These are phyloP conservation scores for Excoecaria cochinchinensis DNA, from an alignment of 345 rosid genomes.

Conservation along the genomic window DNA sequence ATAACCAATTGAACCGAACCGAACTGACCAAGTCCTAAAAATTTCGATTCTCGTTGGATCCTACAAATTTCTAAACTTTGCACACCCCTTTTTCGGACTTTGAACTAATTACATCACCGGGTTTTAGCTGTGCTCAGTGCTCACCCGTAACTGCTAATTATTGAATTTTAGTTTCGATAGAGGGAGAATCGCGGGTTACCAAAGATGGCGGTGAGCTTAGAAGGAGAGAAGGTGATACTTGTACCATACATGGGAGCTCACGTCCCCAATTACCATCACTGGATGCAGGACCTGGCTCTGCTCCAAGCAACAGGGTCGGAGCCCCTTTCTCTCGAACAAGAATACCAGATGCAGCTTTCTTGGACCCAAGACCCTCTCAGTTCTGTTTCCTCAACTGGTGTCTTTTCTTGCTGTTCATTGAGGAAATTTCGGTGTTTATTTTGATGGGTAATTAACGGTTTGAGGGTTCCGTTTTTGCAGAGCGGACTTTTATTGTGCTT, in stretches of 20 bases:
- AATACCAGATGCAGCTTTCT: constrained; percentile 77
- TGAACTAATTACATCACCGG: no score
- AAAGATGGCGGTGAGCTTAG: constrained; percentile 57
- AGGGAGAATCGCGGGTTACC: no score
- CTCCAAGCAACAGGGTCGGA: constrained; percentile 90
- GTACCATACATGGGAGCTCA: constrained; percentile 83
- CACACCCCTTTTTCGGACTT: no score
- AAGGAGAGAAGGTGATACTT: constrained; percentile 69
- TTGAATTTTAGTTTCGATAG: no score
- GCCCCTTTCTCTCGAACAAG: constrained; percentile 78
- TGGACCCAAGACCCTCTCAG: constrained; percentile 94
- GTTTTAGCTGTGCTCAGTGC: no score
- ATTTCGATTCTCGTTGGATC: no score
- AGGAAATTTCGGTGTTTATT: not conserved
- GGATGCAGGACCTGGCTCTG: constrained; percentile 89
- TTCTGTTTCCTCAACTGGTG: constrained; percentile 17
- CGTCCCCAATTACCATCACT: constrained; percentile 72
- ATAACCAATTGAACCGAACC: no score
- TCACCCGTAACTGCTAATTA: no score
- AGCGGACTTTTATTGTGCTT: constrained; percentile 81
- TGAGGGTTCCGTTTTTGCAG: constrained; percentile 40
- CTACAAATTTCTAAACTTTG: no score
- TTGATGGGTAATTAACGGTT: constrained; percentile 11
- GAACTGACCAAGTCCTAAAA: no score
- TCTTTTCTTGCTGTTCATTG: not conserved